phyloP scores from a whole-genome alignment of 305 asterid species.

The Fraxinus ornus region DNA sequence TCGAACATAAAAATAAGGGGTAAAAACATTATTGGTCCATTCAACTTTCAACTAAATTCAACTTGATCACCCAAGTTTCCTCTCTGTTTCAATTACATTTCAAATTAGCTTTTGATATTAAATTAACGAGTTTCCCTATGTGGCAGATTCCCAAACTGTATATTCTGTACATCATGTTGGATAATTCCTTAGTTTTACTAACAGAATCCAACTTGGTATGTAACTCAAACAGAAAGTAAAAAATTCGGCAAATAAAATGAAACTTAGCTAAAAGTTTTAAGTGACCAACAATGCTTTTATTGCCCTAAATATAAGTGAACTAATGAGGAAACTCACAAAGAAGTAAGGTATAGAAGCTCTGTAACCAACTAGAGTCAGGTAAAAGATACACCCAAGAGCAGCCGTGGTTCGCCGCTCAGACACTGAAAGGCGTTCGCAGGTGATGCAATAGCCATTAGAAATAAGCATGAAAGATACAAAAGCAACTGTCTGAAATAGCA shows the following conservation, averaged over 20 bases:
- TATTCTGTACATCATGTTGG: background rate
- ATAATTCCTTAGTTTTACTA: background rate
- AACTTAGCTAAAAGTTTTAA: background rate
- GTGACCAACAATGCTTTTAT: background rate
- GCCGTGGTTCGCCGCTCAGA: constrained; percentile 67
- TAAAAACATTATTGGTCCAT: background rate
- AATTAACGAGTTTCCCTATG: background rate
- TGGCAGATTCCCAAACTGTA: background rate
- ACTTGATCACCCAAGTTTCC: background rate
- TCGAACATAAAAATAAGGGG: background rate
- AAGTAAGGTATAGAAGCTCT: constrained; percentile 82
- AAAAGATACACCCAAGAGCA: constrained; percentile 58
- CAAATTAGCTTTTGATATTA: background rate
- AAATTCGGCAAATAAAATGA: background rate
- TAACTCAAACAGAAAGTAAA: background rate
- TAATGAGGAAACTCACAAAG: constrained; percentile 50
- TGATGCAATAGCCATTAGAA: constrained; percentile 82
- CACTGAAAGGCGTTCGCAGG: constrained; percentile 69
- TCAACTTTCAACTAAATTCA: background rate
- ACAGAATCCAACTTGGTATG: background rate
- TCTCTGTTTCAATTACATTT: background rate
- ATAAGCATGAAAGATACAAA: constrained; percentile 69
- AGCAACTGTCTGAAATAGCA: constrained; percentile 62
- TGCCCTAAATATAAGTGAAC: background rate
- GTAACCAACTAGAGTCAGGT: constrained; percentile 80